Evolutionary conservation across 495 filamentous ascomycete genomes (phyloP).

Genomic region (Penicillium antarcticum): DNA sequence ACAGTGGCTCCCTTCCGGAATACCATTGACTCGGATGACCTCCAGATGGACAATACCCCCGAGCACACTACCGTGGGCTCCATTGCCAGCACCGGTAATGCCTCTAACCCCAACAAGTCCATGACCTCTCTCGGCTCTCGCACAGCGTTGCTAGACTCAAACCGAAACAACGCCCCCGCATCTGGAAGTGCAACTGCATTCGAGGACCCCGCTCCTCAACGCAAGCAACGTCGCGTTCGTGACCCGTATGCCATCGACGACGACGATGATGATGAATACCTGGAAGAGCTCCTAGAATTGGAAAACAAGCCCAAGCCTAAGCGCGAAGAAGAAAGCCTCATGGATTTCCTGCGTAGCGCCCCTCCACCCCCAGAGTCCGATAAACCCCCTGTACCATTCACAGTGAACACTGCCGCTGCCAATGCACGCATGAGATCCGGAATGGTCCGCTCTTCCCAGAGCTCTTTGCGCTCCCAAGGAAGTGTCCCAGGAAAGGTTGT

Average conservation of each 20-base stretch:
- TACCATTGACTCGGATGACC: conserved; percentile 81
- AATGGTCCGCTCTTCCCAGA: conserved; percentile 44
- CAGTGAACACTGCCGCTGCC: conserved; percentile 27
- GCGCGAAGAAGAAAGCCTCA: conserved; percentile 64
- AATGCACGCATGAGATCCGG: conserved; percentile 62
- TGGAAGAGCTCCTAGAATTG: conserved; percentile 53
- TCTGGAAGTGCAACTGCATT: conserved; percentile 10
- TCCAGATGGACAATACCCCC: conserved; percentile 40
- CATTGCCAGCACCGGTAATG: conserved; percentile 40
- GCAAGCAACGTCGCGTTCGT: conserved; percentile 71
- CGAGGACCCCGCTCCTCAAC: conserved; percentile 35
- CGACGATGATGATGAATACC: conserved; percentile 72
- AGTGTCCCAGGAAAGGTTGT: conserved; percentile 8
- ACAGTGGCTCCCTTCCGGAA: conserved; percentile 79
- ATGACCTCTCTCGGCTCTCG: conserved; percentile 55
- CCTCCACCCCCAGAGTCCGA: conserved; percentile 69
- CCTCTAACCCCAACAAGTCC: conserved; percentile 41
- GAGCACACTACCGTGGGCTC: conserved; percentile 30
- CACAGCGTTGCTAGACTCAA: conserved; percentile 53
- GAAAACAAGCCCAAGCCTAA: conserved; percentile 35
- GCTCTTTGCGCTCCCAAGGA: conserved; percentile 32
- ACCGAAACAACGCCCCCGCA: conserved; percentile 15
- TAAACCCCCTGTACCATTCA: conserved; percentile 42
- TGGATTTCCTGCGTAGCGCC: conserved; percentile 85
- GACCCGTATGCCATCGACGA: conserved; percentile 93